Conservation (phyloP, 2,329 filamentous ascomycete species). For the Aspergillus eucalypticola region DNA sequence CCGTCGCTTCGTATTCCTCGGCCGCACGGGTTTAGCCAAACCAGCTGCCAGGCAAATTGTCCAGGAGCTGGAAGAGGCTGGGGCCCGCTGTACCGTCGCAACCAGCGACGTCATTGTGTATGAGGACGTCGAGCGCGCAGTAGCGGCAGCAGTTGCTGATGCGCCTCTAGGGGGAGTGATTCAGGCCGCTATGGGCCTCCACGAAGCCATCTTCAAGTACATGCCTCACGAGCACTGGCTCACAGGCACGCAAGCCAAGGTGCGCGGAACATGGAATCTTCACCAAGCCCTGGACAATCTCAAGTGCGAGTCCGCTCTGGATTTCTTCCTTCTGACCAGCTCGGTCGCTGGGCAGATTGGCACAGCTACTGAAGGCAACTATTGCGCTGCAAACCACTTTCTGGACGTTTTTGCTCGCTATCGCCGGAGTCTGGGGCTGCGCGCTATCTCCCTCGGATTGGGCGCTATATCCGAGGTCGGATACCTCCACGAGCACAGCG, state of each 20-base stretch:
- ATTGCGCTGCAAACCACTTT: not conserved
- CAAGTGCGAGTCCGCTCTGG: slow-evolving; percentile 14
- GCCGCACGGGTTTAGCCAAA: slow-evolving; percentile 38
- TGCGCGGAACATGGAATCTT: slow-evolving; percentile 53
- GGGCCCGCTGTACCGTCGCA: slow-evolving; percentile 1
- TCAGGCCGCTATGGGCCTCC: slow-evolving; percentile 20
- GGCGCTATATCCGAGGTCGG: not conserved
- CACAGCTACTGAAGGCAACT: slow-evolving; percentile 2
- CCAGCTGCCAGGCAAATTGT: slow-evolving; percentile 5
- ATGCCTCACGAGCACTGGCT: slow-evolving; percentile 53
- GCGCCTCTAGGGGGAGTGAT: slow-evolving; percentile 15
- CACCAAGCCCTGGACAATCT: slow-evolving; percentile 37
- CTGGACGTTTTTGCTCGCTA: not conserved
- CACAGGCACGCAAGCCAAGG: slow-evolving; percentile 51
- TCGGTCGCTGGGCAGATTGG: slow-evolving; percentile 31
- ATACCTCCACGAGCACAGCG: not conserved
- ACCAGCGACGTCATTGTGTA: not conserved
- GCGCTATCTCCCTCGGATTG: not conserved
- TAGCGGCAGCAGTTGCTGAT: not conserved
- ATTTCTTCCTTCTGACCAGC: slow-evolving; percentile 30
- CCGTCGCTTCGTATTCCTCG: slow-evolving; percentile 47
- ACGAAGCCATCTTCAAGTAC: slow-evolving; percentile 52
- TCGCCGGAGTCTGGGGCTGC: not conserved
- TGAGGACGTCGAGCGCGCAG: slow-evolving; percentile 3
- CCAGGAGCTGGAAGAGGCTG: not conserved